These are phyloP conservation scores for Pyrenula massariospora DNA, from an alignment of 495 filamentous ascomycete species.

Conservation along the genomic window DNA sequence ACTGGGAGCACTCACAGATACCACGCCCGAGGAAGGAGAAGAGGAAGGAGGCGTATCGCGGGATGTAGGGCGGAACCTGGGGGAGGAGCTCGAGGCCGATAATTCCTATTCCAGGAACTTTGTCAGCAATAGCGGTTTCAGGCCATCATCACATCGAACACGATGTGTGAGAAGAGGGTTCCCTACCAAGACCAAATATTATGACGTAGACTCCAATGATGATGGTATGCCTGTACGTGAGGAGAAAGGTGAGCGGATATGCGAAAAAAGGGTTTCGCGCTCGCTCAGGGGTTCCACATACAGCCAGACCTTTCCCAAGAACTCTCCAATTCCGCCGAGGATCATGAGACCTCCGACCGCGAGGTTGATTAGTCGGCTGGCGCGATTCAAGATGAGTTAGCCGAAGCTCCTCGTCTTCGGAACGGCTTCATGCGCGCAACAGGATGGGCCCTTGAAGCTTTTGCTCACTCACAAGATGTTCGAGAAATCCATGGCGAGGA, in stretches of 20 bases:
- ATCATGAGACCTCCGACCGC: constrained; percentile 80
- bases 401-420: too few species aligned
- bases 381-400: constrained; percentile 5
- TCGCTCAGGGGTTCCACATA: neutral
- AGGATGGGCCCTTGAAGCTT: neutral
- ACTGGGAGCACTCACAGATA: constrained; percentile 80
- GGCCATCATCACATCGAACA: neutral
- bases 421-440: constrained; percentile 1
- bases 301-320: constrained; percentile 42
- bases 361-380: constrained; percentile 90
- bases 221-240: constrained; percentile 30
- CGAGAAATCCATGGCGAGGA: constrained; percentile 38
- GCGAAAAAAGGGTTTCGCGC: neutral
- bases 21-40: constrained; percentile 95
- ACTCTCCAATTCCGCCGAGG: constrained; percentile 79
- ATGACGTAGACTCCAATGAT: constrained; percentile 80
- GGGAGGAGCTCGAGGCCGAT: constrained; percentile 57
- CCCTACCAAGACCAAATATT: constrained; percentile 77
- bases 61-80: constrained; percentile 84
- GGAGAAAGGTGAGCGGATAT: constrained; percentile 8
- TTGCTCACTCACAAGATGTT: constrained; percentile 42
- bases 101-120: constrained; percentile 18
- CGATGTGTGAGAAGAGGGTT: constrained; percentile 13
- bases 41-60: constrained; percentile 91
- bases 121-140: constrained; percentile 7